phyloP scores from a whole-genome alignment of 768 basidiomycete species.

The Phlegmacium glaucopus region DNA sequence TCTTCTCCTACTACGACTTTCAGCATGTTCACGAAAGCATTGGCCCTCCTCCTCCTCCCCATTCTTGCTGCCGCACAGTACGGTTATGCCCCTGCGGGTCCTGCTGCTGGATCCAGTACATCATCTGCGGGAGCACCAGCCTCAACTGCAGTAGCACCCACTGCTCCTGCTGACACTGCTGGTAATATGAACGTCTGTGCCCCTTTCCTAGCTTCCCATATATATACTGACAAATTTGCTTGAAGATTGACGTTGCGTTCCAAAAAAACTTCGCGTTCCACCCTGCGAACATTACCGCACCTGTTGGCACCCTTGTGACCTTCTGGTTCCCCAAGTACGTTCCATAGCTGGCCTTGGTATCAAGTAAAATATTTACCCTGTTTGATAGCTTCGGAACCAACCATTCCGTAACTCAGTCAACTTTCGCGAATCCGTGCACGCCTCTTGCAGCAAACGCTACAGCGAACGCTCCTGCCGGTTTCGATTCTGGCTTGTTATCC shows the following conservation, averaged over 20 bases:
- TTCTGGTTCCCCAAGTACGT: conserved; percentile 51
- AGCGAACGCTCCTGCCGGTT: conserved; percentile 32
- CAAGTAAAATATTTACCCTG: background rate
- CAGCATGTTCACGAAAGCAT: conserved; percentile 16
- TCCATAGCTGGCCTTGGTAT: no score
- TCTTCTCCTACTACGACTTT: conserved; percentile 12
- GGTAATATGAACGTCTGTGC: conserved; percentile 34
- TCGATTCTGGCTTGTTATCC: conserved; percentile 49
- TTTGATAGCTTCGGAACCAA: conserved; percentile 20
- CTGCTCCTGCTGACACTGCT: conserved; percentile 35
- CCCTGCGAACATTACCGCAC: conserved; percentile 44
- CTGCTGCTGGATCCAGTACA: no score
- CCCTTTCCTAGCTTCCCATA: background rate
- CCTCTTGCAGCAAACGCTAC: conserved; percentile 40
- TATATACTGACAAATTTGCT: background rate
- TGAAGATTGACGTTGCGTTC: conserved; percentile 42
- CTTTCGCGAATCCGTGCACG: conserved; percentile 50
- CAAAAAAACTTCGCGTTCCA: conserved; percentile 36
- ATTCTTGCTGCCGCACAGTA: conserved; percentile 38
- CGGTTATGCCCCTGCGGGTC: conserved; percentile 23
- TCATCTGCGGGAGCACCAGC: conserved; percentile 17
- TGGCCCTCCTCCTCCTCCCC: conserved; percentile 26
- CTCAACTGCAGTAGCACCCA: conserved; percentile 27
- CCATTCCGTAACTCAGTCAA: conserved; percentile 57
- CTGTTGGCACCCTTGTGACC: conserved; percentile 47